Evolutionary conservation across 345 rosid genomes (phyloP).

Genomic region (Euphorbia peplus): DNA sequence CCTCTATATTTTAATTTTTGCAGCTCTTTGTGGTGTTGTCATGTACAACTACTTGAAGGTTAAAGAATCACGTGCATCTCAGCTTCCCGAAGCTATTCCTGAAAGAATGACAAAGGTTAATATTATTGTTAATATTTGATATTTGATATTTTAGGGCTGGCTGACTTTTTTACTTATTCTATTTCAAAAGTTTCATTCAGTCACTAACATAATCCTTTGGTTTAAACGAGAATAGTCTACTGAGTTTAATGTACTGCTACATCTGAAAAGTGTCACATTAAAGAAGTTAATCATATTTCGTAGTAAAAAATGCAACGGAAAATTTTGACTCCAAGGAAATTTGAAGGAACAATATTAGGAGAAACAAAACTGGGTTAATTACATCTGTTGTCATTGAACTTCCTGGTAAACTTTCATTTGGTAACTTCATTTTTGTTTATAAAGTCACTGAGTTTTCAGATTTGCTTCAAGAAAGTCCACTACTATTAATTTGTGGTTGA

Average conservation of each 20-base stretch:
- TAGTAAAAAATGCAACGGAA: not conserved
- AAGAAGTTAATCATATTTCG: not conserved
- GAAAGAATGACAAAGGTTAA: constrained; percentile 83
- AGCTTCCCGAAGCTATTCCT: constrained; percentile 59
- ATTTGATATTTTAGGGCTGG: constrained; percentile 5
- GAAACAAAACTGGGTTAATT: not conserved
- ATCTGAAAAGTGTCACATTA: not conserved
- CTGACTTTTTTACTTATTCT: not conserved
- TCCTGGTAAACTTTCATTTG: not conserved
- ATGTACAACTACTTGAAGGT: constrained; percentile 91
- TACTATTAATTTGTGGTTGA: not conserved
- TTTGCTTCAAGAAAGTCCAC: not conserved
- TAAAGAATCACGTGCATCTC: constrained; percentile 70
- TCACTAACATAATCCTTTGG: not conserved
- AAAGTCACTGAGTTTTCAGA: not conserved
- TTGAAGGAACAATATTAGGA: not conserved
- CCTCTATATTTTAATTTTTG: constrained; percentile 6
- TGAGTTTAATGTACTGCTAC: too few species aligned
- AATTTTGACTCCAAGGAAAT: not conserved
- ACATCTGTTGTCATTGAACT: not conserved
- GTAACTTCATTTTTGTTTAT: not conserved
- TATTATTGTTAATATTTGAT: constrained; percentile 18
- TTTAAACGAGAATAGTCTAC: not conserved
- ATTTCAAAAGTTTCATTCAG: not conserved
- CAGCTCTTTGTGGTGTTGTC: constrained; percentile 93